Conservation (phyloP, 2,329 filamentous ascomycete genomes). For the Leptographium wingfieldii region DNA sequence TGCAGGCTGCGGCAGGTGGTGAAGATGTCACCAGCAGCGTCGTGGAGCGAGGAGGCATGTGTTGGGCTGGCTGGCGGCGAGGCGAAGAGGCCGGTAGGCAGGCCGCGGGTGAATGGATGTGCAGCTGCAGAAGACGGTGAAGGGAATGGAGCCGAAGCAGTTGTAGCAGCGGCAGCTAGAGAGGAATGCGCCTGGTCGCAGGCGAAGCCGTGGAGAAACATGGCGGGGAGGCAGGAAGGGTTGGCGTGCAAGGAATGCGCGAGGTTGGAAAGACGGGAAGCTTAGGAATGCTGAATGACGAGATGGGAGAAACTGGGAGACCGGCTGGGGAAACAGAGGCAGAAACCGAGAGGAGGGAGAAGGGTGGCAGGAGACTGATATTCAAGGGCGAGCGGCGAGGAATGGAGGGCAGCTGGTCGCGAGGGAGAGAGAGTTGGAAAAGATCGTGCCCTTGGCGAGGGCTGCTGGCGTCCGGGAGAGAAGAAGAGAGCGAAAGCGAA, state of each 20-base stretch:
- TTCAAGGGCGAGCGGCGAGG: not conserved
- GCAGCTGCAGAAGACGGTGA: not conserved
- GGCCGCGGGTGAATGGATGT: conserved; percentile 2
- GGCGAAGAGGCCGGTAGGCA: conserved; percentile 22
- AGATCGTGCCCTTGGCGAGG: not conserved
- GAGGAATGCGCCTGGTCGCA: conserved; percentile 10
- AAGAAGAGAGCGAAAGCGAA: too few relatives aligned
- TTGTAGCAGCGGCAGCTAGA: not conserved
- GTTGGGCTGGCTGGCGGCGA: conserved; percentile 48
- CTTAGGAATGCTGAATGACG: not conserved
- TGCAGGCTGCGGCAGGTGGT: conserved; percentile 49
- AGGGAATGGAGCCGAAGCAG: not conserved
- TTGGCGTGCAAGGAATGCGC: not conserved
- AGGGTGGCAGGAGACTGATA: not conserved
- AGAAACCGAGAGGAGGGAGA: not conserved
- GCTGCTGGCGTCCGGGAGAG: too few relatives aligned
- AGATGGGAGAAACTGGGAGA: not conserved
- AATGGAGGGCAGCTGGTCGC: not conserved
- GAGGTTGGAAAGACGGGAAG: not conserved
- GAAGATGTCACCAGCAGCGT: conserved; percentile 41
- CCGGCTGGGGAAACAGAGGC: not conserved
- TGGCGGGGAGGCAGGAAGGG: not conserved
- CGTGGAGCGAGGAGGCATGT: conserved; percentile 25
- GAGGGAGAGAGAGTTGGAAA: not conserved
- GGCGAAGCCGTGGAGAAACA: conserved; percentile 11